Percentiles rank a stretch among this genome's conserved stretches.
These are phyloP conservation scores for Sclerotinia glacialis DNA, from an alignment of 2,329 filamentous ascomycete species.

Conservation along the genomic window DNA sequence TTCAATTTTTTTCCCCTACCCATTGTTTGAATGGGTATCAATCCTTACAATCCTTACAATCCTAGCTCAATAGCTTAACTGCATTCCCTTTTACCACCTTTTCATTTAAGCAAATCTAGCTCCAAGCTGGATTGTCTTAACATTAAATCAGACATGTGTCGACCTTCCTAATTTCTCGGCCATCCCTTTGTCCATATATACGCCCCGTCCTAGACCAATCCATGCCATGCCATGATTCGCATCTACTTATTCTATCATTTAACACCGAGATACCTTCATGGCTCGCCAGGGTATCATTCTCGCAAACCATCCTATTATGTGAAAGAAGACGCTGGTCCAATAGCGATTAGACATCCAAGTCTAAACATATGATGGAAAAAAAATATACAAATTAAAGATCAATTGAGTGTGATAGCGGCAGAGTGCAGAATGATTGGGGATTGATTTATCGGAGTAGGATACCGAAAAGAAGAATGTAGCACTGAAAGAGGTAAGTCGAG, in stretches of 20 bases:
- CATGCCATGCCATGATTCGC: constrained; percentile 15
- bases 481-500: neutral
- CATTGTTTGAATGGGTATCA: neutral
- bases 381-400: constrained; percentile 21
- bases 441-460: neutral
- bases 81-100: neutral
- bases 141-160: neutral
- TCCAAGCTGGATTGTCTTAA: neutral
- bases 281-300: constrained; percentile 1
- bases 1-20: neutral
- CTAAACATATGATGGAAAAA: neutral
- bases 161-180: neutral
- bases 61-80: neutral
- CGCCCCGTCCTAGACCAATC: neutral
- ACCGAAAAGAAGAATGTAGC: neutral
- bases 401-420: neutral
- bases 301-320: neutral
- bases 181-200: neutral
- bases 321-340: neutral
- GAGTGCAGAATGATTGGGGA: neutral
- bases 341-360: neutral
- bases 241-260: constrained; percentile 11
- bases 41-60: neutral
- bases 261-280: constrained; percentile 8
- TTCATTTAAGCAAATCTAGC: neutral